Percentiles rank a stretch among this genome's conserved stretches.
Evolutionary conservation across 352 stramenopile genomes (phyloP).

Genomic region (Thalassiosira mediterranea): DNA sequence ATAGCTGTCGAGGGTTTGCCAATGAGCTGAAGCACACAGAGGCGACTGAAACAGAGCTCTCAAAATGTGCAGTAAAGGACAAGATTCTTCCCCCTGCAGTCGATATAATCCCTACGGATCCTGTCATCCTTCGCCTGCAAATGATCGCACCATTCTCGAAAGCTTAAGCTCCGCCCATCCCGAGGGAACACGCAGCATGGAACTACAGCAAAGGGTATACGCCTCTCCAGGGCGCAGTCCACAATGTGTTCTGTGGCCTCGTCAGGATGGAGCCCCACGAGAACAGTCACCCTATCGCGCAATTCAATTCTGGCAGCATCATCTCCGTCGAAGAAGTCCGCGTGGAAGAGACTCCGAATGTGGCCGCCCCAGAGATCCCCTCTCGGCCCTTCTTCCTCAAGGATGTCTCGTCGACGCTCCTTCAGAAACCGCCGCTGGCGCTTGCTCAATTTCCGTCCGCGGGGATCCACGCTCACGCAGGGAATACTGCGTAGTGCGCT

Average conservation of each 20-base stretch:
- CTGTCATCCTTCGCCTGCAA: not conserved
- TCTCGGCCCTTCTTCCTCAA: not conserved
- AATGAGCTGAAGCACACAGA: too few species aligned
- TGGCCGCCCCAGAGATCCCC: constrained; percentile 8
- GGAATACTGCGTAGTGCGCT: constrained; percentile 4
- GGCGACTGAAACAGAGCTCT: too few species aligned
- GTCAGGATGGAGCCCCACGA: constrained; percentile 92
- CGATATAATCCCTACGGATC: not conserved
- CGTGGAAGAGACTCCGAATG: constrained; percentile 5
- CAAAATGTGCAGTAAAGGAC: constrained; percentile 1
- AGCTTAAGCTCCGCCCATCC: not conserved
- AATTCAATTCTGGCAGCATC: constrained; percentile 2
- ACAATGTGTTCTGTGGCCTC: constrained; percentile 92
- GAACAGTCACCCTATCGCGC: constrained; percentile 35
- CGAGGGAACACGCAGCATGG: constrained; percentile 93
- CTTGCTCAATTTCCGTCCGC: not conserved
- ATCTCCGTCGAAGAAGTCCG: not conserved
- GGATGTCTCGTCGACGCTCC: constrained; percentile 2
- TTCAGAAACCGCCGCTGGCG: constrained; percentile 1
- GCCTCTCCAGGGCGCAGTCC: constrained; percentile 87
- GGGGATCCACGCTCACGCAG: constrained; percentile 16
- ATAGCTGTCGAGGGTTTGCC: too few species aligned
- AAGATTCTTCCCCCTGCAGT: not conserved
- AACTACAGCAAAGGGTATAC: constrained; percentile 89
- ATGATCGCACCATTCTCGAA: not conserved